phyloP scores from a whole-genome alignment of 140 eudicot genomes.

The Ambrosia hybrid region DNA sequence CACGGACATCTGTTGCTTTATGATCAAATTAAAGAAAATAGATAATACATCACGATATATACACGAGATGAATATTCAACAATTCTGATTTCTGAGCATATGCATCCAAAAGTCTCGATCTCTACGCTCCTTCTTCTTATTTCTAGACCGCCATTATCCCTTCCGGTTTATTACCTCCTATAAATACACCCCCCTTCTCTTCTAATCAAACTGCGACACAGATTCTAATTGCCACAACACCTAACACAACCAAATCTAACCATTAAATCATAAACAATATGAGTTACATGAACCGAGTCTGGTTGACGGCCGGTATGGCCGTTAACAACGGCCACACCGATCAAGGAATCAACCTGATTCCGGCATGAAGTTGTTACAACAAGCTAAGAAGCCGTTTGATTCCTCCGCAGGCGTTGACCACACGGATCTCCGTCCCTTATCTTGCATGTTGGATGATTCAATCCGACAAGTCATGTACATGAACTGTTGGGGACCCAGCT shows the following conservation, averaged over 20 bases:
- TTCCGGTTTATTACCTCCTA: slow-evolving; percentile 1
- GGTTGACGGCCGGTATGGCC: slow-evolving; percentile 55
- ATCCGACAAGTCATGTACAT: slow-evolving; percentile 64
- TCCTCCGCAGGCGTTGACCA: not conserved
- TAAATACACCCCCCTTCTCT: not conserved
- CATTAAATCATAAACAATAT: slow-evolving; percentile 1
- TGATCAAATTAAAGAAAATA: no score
- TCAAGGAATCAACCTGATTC: slow-evolving; percentile 32
- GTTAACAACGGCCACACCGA: slow-evolving; percentile 54
- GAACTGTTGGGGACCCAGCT: slow-evolving; percentile 65
- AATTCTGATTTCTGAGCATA: not conserved
- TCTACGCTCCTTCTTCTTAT: not conserved
- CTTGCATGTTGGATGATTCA: slow-evolving; percentile 40
- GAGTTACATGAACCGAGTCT: slow-evolving; percentile 51
- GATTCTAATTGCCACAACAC: not conserved
- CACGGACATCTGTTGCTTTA: no score
- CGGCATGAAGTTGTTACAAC: no score
- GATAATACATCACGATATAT: not conserved
- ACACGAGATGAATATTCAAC: not conserved
- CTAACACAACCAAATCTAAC: not conserved
- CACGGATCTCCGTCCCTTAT: slow-evolving; percentile 31
- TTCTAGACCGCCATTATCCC: slow-evolving; percentile 2
- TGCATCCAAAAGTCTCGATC: slow-evolving; percentile 1
- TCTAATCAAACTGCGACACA: no score
- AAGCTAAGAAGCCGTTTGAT: no score